phyloP scores from a whole-genome alignment of 1,284 basidiomycete genomes.

The Megacollybia platyphylla region DNA sequence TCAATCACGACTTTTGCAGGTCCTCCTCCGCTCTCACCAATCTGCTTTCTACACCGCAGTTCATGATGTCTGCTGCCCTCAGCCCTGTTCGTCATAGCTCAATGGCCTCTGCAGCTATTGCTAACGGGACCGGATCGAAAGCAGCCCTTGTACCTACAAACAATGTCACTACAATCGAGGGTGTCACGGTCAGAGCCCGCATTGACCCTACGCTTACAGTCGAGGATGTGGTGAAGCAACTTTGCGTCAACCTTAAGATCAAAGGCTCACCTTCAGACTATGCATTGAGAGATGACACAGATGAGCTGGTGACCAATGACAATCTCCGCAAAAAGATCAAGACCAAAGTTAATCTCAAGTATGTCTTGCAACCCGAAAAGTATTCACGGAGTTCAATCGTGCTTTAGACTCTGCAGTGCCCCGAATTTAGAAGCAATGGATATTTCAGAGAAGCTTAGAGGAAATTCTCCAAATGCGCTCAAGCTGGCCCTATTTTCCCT shows the following conservation, averaged over 20 bases:
- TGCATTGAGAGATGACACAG: conserved; percentile 78
- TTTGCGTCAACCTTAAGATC: conserved; percentile 73
- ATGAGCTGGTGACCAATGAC: conserved; percentile 86
- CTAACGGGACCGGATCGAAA: conserved; percentile 29
- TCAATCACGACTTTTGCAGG: neutral
- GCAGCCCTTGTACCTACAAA: conserved; percentile 60
- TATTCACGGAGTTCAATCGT: neutral
- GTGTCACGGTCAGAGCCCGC: conserved; percentile 60
- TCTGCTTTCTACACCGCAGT: too few species aligned
- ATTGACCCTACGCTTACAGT: conserved; percentile 73
- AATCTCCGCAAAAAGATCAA: conserved; percentile 77
- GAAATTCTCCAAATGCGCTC: conserved; percentile 49
- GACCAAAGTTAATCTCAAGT: conserved; percentile 73
- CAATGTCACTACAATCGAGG: conserved; percentile 63
- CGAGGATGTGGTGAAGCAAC: conserved; percentile 67
- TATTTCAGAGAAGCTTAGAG: conserved; percentile 59
- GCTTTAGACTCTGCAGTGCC: conserved; percentile 61
- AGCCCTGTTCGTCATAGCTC: conserved; percentile 4
- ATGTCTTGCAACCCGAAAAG: conserved; percentile 15
- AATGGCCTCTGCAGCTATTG: conserved; percentile 14
- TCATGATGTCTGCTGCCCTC: neutral
- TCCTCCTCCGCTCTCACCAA: neutral
- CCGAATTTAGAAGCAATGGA: conserved; percentile 76
- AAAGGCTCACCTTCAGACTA: conserved; percentile 73
- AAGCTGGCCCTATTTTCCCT: conserved; percentile 69